phyloP scores from a whole-genome alignment of 352 stramenopile genomes.

The Phytophthora pistaciae region DNA sequence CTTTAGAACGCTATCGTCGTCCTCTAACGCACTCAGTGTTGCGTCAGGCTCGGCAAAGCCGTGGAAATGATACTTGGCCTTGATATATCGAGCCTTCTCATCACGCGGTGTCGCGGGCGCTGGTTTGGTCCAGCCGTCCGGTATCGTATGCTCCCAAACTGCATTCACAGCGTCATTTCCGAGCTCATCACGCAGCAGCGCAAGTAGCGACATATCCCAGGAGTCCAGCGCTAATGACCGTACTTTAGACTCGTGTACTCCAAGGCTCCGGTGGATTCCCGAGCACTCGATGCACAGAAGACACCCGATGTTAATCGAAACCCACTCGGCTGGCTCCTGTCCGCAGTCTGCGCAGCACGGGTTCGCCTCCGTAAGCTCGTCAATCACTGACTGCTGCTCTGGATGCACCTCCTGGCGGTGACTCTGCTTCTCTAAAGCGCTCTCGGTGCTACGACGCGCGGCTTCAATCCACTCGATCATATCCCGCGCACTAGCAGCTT shows the following conservation, averaged over 20 bases:
- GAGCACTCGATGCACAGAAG: constrained; percentile 98
- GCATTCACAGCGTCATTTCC: constrained; percentile 78
- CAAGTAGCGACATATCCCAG: constrained; percentile 85
- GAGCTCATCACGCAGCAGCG: constrained; percentile 70
- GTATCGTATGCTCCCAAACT: constrained; percentile 72
- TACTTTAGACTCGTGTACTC: constrained; percentile 98
- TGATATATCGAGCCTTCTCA: constrained; percentile 86
- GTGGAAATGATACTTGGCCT: constrained; percentile 88
- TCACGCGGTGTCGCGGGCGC: constrained; percentile 54
- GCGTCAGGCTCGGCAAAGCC: constrained; percentile 58
- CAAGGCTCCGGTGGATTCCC: constrained; percentile 96
- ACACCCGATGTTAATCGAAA: constrained; percentile 96
- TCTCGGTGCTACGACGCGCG: constrained; percentile 81
- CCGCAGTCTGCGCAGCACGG: constrained; percentile 77
- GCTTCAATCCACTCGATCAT: constrained; percentile 88
- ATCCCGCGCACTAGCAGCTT: constrained; percentile 77
- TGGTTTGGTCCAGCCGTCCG: constrained; percentile 64
- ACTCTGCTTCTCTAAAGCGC: constrained; percentile 83
- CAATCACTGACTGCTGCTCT: constrained; percentile 76
- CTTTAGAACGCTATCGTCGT: constrained; percentile 31
- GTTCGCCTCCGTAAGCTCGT: constrained; percentile 69
- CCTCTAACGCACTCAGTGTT: constrained; percentile 33
- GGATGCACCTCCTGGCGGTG: constrained; percentile 87
- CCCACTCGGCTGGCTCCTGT: constrained; percentile 92
- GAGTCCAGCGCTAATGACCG: constrained; percentile 91